Percentiles rank a stretch among this genome's conserved stretches.
Conservation (phyloP, 1,284 basidiomycete species). For the Leccinum huronense region DNA sequence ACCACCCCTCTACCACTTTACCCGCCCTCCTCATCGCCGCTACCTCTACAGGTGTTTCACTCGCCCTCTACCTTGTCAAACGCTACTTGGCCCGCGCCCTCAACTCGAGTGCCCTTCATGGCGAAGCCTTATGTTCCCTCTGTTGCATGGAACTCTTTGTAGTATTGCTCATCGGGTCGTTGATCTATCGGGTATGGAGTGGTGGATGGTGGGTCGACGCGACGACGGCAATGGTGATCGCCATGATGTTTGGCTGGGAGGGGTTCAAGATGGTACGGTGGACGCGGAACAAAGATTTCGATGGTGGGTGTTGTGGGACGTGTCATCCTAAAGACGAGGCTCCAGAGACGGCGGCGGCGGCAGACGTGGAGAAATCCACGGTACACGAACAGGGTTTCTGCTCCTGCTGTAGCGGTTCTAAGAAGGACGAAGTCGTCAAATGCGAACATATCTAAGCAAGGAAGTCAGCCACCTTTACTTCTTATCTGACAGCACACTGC, state of each 20-base stretch:
- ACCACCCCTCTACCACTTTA: slow-evolving; percentile 33
- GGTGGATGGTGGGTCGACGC: slow-evolving; percentile 50
- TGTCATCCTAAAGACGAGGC: slow-evolving; percentile 8
- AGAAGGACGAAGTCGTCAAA: not conserved
- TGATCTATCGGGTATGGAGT: slow-evolving; percentile 39
- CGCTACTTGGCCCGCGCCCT: slow-evolving; percentile 44
- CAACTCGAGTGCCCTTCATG: slow-evolving; percentile 43
- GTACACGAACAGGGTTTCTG: slow-evolving; percentile 1
- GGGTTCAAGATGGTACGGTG: slow-evolving; percentile 42
- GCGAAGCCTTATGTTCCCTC: slow-evolving; percentile 41
- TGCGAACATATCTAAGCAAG: not conserved
- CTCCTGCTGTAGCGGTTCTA: not conserved
- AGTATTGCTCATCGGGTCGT: slow-evolving; percentile 37
- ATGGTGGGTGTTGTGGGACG: slow-evolving; percentile 39
- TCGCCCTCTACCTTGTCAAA: slow-evolving; percentile 45
- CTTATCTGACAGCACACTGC: not conserved
- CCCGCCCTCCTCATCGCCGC: slow-evolving; percentile 42
- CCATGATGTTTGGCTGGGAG: slow-evolving; percentile 44
- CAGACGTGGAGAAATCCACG: too few species aligned
- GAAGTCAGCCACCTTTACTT: not conserved
- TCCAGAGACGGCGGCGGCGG: too few species aligned
- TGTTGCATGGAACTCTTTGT: slow-evolving; percentile 38
- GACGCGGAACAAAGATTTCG: slow-evolving; percentile 37
- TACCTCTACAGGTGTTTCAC: slow-evolving; percentile 39
- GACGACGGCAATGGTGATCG: slow-evolving; percentile 41